Evolutionary conservation across 345 rosid genomes (phyloP), one percentile per base, ranked within the genome.

Genomic region (Reutealis trisperma): DNA sequence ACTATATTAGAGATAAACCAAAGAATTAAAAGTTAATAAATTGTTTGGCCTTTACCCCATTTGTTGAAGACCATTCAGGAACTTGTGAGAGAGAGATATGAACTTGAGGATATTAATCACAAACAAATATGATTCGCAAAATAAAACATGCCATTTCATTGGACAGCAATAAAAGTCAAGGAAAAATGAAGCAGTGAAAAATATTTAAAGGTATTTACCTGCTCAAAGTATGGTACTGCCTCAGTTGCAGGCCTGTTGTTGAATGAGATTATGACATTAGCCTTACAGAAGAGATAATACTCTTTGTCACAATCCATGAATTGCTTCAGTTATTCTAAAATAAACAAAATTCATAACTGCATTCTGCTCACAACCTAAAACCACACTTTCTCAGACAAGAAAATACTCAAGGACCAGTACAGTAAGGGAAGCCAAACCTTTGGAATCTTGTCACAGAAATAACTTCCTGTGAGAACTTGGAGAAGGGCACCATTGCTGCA

Each of bases 211-310:
- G 68, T 58, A 75, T 64, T 76, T 83, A 95, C 98, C 98, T 90
- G 96, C 87, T 95, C 97, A 83, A 95, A 95, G 87, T 93, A 95
- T 6, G 98, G 98, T 67, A 93, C 98, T 41, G 99, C 98, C 89
- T 95, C 99, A 22, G 99, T 88, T 15, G 97, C 99, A 24, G 97
- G 89, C 86, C 90, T 91, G 84, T 95, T 95, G 92, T 93, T 93
- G 91, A 87, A 95, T 73, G 99, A 90, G 87, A 95, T 87, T 76
- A 92, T 88, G 78, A 85, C 98, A 84, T 95, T 95, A 80, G 91
- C 99, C 99, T 92, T 88, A 81, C 86, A 91, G 76, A 88, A 75
- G 63, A 91, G 75, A 88, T 25, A 88, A 85, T 68, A 79, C 8
- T 76, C 79, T 42, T 87, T 72, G 86, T 90, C 89, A 91, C 84